Base-by-base conservation (phyloP, 2,329 filamentous ascomycete species). In the Xylariaceae sp. region DNA sequence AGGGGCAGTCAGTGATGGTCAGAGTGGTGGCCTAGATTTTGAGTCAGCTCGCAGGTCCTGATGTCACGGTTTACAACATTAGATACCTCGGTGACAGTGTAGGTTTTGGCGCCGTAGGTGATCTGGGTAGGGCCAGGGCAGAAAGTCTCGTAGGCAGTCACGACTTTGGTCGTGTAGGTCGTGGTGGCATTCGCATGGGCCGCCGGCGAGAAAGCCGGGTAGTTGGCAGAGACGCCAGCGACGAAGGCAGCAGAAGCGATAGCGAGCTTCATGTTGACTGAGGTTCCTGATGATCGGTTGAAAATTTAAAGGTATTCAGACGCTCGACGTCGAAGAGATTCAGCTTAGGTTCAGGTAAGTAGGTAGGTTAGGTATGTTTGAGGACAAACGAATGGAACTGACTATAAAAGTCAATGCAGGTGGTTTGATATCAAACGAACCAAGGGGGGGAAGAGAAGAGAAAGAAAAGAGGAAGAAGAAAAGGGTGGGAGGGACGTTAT, bases 1-100 rank as follows among this genome's bases (percentile, higher is more conserved):
- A 88, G 68, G 86, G 83, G 82, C 87, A 88, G 80, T 87, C 79
- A 69, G 84, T 84, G 80, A 89, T 83, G 78, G 86, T 89, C 74
- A 88, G 75, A 73, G 84, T 87, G 73, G 85, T 87, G 72, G 86
- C 76, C 82, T 84, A 53, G 30, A 4, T 13, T 13, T 47, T 48
- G 30, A 57, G 4, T 56, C 13, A 45, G 73, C 78, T n/a, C 11
- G n/a, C n/a, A 4, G 13, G 10, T n/a, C 42, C 11, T n/a, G n/a
- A 15, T 2, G 42, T 13, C 42, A 6, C 42, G 42, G n/a, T 42
- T 10, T 42, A 42, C 11, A 7, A 42, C 53, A 35, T 23, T 8
- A 58, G 79, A 62, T 78, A 83, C 82, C 77, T 81, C 77, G 65
- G 85, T 85, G 76, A 90, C 78, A 68, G 82, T 87, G 81, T 88